Percentiles rank a stretch among this genome's conserved stretches.
phyloP scores from a whole-genome alignment of 1,284 basidiomycete species.

The Mycosarcoma mackinlayi region DNA sequence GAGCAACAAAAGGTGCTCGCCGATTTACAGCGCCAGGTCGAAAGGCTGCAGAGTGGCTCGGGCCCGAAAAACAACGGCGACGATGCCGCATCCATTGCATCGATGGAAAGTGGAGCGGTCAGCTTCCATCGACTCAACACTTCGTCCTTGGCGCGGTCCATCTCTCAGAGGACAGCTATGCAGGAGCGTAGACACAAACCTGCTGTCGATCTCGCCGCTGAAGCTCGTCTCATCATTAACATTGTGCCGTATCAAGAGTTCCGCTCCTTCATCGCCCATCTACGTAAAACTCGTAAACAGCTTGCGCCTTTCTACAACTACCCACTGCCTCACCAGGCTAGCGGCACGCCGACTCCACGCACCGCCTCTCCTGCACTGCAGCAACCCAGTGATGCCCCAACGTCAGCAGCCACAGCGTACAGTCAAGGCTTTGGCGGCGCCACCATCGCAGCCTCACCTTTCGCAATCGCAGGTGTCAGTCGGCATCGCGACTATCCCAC shows the following conservation, averaged over 20 bases:
- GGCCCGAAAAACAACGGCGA: conserved; percentile 20
- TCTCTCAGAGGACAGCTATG: conserved; percentile 33
- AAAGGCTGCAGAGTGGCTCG: conserved; percentile 69
- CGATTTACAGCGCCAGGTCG: conserved; percentile 85
- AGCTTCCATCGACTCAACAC: conserved; percentile 47
- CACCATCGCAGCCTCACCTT: conserved; percentile 33
- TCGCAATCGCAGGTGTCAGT: conserved; percentile 72
- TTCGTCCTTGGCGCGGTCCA: conserved; percentile 37
- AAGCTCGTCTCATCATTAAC: conserved; percentile 57
- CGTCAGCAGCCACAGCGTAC: conserved; percentile 38
- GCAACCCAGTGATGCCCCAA: conserved; percentile 1
- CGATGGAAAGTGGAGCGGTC: conserved; percentile 39
- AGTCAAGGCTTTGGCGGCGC: conserved; percentile 38
- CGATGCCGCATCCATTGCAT: conserved; percentile 27
- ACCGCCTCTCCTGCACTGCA: conserved; percentile 33
- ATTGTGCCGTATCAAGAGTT: conserved; percentile 85
- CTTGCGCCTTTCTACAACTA: conserved; percentile 61
- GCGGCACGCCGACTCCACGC: conserved; percentile 34
- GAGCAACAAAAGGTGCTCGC: conserved; percentile 73
- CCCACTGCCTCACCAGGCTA: conserved; percentile 23
- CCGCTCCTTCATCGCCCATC: conserved; percentile 80
- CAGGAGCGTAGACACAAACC: conserved; percentile 31
- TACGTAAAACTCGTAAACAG: conserved; percentile 76
- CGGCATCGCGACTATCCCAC: conserved; percentile 75
- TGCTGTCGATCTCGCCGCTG: conserved; percentile 19